phyloP scores from a whole-genome alignment of 192 early-diverging fungal species.

The Rhizophagus clarus region DNA sequence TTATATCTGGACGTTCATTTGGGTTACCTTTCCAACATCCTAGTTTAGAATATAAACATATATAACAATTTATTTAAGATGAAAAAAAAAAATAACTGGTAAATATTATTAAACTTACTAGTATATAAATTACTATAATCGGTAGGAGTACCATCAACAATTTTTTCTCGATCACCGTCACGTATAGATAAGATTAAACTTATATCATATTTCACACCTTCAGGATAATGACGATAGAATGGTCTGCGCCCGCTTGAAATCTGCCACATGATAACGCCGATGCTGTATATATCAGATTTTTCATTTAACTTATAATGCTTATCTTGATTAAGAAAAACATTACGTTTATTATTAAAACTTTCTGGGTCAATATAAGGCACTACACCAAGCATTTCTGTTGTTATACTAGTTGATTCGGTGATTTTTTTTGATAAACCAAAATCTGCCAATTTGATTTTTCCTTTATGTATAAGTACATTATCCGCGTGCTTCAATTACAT shows the following conservation, averaged over 20 bases:
- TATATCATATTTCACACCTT: not conserved
- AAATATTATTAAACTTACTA: not conserved
- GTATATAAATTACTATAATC: not conserved
- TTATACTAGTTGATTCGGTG: not conserved
- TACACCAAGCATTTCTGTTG: not conserved
- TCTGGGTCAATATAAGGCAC: not conserved
- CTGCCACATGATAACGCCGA: not conserved
- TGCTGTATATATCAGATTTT: not conserved
- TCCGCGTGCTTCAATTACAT: not conserved
- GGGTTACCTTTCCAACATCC: not conserved
- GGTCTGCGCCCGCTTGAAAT: not conserved
- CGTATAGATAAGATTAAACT: not conserved
- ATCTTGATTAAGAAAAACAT: not conserved
- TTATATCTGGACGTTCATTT: not conserved
- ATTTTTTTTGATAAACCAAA: not conserved
- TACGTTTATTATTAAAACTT: not conserved
- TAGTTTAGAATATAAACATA: not conserved
- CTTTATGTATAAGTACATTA: not conserved
- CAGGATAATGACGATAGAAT: not conserved
- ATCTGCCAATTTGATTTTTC: not conserved
- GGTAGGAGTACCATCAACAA: not conserved
- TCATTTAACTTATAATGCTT: not conserved
- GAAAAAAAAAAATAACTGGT: not conserved
- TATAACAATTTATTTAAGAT: not conserved
- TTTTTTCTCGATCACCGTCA: not conserved